Base-by-base conservation (phyloP, 805 yeast genomes). In the Kodamaea neixiangensis region DNA sequence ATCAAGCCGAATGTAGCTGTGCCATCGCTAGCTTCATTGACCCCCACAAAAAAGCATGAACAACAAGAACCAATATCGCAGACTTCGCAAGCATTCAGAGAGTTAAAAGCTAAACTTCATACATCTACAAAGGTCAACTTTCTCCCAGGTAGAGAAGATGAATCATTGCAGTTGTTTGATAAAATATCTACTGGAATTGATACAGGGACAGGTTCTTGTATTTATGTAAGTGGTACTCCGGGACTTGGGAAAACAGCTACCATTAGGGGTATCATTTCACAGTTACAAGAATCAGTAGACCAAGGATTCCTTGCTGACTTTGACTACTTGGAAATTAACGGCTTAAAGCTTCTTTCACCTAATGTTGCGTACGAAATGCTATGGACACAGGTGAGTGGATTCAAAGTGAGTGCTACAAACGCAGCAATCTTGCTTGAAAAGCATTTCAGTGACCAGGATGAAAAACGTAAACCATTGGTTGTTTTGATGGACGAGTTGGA, bases 191-290 rank as follows among this genome's bases (percentile, higher is more conserved):
- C 82, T 42, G 87, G 96, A 0, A 80, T 93, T 31, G 76, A 76
- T 44, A 78, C 85, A 13, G 80, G 81, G 39, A 78, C 86, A 1
- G 97, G 98, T 0, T 80, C 92, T 6, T 89, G 97, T 57, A 68
- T 94, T 5, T 94, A 92, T 63, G 83, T 94, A 9, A 89, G 97
- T 67, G 99, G 99, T 3, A 90, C 97, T 0, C 99, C 99, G 0
- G 99, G 99, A 7, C 93, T 96, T 1, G 99, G 99, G 10, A 94
- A 94, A 64, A 93, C 99, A 0, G 94, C 96, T 3, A 93, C 98
- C 0, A 84, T 93, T 2, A 72, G 96, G 49, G 96, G 91, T 61
- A 97, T 88, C 0, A 79, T 94, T 20, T 78, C 82, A 31, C 90
- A 87, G 59, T 68, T 94, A 33, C 76, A 79, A 41, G 66, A 72